Conservation (phyloP, 148 eudicot genomes). For the Rheum nobile region DNA sequence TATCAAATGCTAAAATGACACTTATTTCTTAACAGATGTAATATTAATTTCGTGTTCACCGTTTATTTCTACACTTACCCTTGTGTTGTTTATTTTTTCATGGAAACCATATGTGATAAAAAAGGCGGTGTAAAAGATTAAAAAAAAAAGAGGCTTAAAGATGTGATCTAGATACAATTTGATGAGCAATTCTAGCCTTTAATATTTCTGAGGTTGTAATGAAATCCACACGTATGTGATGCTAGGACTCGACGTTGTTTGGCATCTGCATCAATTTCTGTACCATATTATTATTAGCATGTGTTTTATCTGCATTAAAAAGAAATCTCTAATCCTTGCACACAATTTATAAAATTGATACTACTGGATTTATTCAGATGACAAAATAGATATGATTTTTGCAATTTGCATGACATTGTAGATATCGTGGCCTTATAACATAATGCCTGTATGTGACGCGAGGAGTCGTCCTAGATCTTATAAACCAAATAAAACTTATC, state of each 20-base stretch:
- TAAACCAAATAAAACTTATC: background rate
- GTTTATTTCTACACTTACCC: too few species aligned
- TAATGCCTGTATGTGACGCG: background rate
- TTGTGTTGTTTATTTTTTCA: background rate
- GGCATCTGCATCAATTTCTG: background rate
- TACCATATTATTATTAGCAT: background rate
- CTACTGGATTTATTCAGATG: background rate
- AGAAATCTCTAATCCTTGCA: background rate
- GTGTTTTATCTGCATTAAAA: background rate
- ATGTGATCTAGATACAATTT: background rate
- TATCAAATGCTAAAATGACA: too few species aligned
- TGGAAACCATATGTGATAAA: background rate
- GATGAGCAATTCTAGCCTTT: background rate
- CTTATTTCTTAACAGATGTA: too few species aligned
- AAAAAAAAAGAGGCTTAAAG: background rate
- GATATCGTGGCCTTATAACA: background rate
- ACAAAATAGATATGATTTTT: background rate
- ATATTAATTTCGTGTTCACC: too few species aligned
- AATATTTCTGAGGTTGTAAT: background rate
- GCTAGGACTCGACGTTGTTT: slow-evolving; percentile 9
- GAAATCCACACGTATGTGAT: background rate
- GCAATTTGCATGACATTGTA: background rate
- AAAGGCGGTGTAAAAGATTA: background rate
- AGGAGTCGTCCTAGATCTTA: background rate
- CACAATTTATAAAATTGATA: background rate